These are phyloP conservation scores for Roridomyces roridus DNA, from an alignment of 768 basidiomycete species.

Conservation along the genomic window DNA sequence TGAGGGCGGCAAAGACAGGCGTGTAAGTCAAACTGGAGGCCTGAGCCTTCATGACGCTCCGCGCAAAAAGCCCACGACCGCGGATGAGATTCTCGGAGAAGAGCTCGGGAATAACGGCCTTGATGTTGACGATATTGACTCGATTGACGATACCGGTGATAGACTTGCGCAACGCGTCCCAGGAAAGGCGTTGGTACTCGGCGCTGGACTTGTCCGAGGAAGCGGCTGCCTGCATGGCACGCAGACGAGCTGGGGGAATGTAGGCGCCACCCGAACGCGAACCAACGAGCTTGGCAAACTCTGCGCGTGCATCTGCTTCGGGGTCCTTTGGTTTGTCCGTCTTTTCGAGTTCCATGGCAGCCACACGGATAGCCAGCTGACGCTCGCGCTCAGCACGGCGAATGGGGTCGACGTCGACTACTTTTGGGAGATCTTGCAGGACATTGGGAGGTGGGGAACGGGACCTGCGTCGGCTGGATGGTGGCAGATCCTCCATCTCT, in stretches of 20 bases:
- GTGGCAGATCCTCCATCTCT: slow-evolving; percentile 43
- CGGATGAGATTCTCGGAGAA: slow-evolving; percentile 94
- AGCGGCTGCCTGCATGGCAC: slow-evolving; percentile 89
- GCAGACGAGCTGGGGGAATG: slow-evolving; percentile 91
- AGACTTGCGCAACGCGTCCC: slow-evolving; percentile 97
- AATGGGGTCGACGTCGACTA: slow-evolving; percentile 78
- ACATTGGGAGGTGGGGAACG: slow-evolving; percentile 43
- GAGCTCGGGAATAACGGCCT: slow-evolving; percentile 87
- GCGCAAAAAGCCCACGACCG: slow-evolving; percentile 89
- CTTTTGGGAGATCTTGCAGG: slow-evolving; percentile 39
- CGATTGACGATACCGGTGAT: slow-evolving; percentile 99
- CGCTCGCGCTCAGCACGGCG: slow-evolving; percentile 80
- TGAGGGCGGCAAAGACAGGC: slow-evolving; percentile 93
- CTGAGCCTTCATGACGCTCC: slow-evolving; percentile 98
- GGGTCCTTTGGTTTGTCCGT: slow-evolving; percentile 58
- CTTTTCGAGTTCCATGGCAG: slow-evolving; percentile 72
- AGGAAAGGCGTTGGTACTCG: slow-evolving; percentile 94
- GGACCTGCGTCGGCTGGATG: slow-evolving; percentile 51
- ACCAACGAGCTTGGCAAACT: slow-evolving; percentile 85
- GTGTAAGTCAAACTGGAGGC: slow-evolving; percentile 97
- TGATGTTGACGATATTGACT: slow-evolving; percentile 97
- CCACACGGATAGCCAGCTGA: slow-evolving; percentile 74
- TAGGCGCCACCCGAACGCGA: slow-evolving; percentile 94
- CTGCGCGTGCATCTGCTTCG: slow-evolving; percentile 72
- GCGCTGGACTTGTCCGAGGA: slow-evolving; percentile 79